A percentile compares a stretch with the other conserved stretches of the same genome.
These are phyloP conservation scores for Endocladia muricata DNA, from an alignment of 31 red algal genomes.

Conservation along the genomic window DNA sequence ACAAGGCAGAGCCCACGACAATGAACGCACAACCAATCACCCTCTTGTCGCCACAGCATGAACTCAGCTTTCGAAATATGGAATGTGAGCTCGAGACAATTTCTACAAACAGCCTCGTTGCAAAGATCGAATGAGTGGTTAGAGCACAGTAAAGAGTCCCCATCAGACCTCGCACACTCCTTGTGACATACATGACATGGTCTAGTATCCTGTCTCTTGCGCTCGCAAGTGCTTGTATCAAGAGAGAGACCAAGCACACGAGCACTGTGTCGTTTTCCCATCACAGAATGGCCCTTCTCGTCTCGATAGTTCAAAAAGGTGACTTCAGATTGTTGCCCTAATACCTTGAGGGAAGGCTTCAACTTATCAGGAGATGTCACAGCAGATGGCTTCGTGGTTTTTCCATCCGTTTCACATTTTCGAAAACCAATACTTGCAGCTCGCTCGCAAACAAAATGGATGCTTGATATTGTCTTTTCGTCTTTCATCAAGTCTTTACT, in stretches of 20 bases:
- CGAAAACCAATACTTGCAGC: conserved; percentile 27
- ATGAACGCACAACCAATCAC: conserved; percentile 56
- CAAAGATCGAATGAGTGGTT: conserved; percentile 23
- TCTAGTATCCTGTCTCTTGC: conserved; percentile 15
- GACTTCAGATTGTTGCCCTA: conserved; percentile 18
- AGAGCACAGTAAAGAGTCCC: conserved; percentile 14
- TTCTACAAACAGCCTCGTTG: conserved; percentile 24
- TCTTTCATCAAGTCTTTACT: conserved; percentile 1
- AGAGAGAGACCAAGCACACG: conserved; percentile 56
- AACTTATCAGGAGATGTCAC: not conserved
- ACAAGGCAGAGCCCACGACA: conserved; percentile 33
- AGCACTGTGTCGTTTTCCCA: conserved; percentile 67
- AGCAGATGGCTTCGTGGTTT: not conserved
- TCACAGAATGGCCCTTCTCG: conserved; percentile 66
- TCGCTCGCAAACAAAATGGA: conserved; percentile 29
- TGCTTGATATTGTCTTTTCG: conserved; percentile 12
- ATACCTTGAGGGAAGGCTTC: conserved; percentile 4
- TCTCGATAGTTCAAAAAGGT: conserved; percentile 60
- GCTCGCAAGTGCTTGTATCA: conserved; percentile 23
- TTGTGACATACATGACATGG: conserved; percentile 38
- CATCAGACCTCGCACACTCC: conserved; percentile 7
- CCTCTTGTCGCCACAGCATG: conserved; percentile 7
- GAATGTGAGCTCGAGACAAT: conserved; percentile 28
- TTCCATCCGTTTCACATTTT: not conserved
- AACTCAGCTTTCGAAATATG: conserved; percentile 19